Evolutionary conservation across 768 basidiomycete species (phyloP).

Genomic region (Xerocomus brunneocitrinus): DNA sequence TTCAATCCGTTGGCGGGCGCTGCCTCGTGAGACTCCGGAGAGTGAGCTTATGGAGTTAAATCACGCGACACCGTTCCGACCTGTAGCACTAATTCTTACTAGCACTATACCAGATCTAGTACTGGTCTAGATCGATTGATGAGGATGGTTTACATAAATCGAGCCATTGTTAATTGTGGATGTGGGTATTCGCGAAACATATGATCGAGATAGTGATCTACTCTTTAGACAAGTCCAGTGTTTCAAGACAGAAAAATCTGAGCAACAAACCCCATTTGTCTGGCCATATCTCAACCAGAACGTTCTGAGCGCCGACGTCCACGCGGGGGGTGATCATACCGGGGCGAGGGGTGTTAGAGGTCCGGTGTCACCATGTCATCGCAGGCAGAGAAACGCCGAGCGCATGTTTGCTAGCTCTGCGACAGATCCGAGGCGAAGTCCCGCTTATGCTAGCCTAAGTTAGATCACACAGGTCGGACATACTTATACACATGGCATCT

Average conservation of each 20-base stretch:
- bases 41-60: not conserved
- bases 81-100: not conserved
- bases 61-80: not conserved
- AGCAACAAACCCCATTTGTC: too few species aligned
- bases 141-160: not conserved
- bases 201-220: not conserved
- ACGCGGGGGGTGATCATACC: not conserved
- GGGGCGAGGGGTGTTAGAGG: not conserved
- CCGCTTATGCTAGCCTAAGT: not conserved
- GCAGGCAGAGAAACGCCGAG: slow-evolving; percentile 1
- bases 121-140: too few species aligned
- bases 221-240: not conserved
- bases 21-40: too few species aligned
- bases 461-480: not conserved
- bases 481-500: not conserved
- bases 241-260: not conserved
- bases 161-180: not conserved
- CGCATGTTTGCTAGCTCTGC: not conserved
- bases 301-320: too few species aligned
- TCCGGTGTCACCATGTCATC: not conserved
- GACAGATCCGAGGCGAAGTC: not conserved
- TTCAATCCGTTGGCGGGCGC: not conserved
- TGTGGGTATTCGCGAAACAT: too few species aligned
- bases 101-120: not conserved
- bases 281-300: not conserved